A percentile compares a stretch with the other conserved stretches of the same genome.
Conservation (phyloP, 2,329 filamentous ascomycete genomes). For the Rhinocladiella similis region DNA sequence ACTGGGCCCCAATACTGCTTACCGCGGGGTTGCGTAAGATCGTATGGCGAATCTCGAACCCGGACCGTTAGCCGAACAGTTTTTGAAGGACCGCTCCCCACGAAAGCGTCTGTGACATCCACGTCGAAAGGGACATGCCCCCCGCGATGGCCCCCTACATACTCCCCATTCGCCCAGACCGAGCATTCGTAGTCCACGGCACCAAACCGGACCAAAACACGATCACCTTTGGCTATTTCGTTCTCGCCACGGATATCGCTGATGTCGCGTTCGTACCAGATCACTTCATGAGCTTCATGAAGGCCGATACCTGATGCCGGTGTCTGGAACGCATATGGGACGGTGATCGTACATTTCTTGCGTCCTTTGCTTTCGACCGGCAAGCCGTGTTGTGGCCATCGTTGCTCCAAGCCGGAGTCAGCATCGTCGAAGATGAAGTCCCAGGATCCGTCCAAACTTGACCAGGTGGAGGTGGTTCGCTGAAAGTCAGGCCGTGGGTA, state of each 20-base stretch:
- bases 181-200: constrained; percentile 54
- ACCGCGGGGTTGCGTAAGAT: constrained; percentile 64
- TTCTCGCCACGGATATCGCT: not conserved
- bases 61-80: constrained; percentile 8
- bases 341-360: not conserved
- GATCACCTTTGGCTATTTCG: not conserved
- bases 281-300: not conserved
- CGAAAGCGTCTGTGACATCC: constrained; percentile 54
- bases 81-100: constrained; percentile 36
- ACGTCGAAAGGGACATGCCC: constrained; percentile 64
- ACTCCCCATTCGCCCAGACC: constrained; percentile 40
- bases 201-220: constrained; percentile 49
- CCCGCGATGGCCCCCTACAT: constrained; percentile 59
- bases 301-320: not conserved
- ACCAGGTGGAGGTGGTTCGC: not conserved
- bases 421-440: not conserved
- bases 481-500: not conserved
- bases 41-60: constrained; percentile 45
- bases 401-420: not conserved
- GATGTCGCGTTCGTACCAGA: not conserved
- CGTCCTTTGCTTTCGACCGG: not conserved
- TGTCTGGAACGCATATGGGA: not conserved
- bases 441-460: not conserved
- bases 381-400: not conserved
- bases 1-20: constrained; percentile 66